Evolutionary conservation across 1,284 basidiomycete genomes (phyloP), one percentile per base, ranked within the genome.

Genomic region (Ustilago sp.): DNA sequence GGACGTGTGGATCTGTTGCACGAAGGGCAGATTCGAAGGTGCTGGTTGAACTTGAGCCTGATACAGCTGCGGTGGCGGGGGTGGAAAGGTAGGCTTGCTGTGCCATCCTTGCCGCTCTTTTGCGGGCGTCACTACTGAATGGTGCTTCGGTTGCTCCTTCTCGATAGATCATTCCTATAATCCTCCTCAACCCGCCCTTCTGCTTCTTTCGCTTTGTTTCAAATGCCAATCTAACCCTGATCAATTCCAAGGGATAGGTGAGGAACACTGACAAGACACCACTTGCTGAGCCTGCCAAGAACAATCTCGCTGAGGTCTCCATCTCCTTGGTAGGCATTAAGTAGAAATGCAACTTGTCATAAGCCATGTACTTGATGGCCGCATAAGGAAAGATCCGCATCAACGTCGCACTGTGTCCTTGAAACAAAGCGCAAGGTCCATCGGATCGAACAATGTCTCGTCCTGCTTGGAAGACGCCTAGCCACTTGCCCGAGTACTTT

Each of bases 301-400:
- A 98, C 39, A 95, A 90, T n/a, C 92, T 90, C 8, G 88, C 48
- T 74, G 93, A 93, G 0, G 94, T 97, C 83, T 97, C 92, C 69
- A 90, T 86, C 57, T 91, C 89, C 72, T 89, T 89, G 0, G 92
- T 93, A 0, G 95, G 94, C 91, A 99, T 98, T 55, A 99, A 87
- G 28, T 87, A 82, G 88, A 90, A 88, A 87, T 93, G 93, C 62
- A 93, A 88, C 86, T 93, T 91, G 87, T 98, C 95, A 86, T 99
- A 99, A 3, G 94, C 91, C 92, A 98, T 95, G 85, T 95, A 99
- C 87, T 98, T 98, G 87, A 99, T 93, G 58, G 93, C 94, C 45
- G 97, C 97, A 86, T 99, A 97, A 0, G 97, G 96, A 85, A 98
- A 98, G 65, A 90, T 89, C 41, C 90, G 85, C 50, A 90, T 79